Percentiles rank a stretch among this genome's conserved stretches.
phyloP scores from a whole-genome alignment of 1,139 yeast species.

The Pichia inconspicua region DNA sequence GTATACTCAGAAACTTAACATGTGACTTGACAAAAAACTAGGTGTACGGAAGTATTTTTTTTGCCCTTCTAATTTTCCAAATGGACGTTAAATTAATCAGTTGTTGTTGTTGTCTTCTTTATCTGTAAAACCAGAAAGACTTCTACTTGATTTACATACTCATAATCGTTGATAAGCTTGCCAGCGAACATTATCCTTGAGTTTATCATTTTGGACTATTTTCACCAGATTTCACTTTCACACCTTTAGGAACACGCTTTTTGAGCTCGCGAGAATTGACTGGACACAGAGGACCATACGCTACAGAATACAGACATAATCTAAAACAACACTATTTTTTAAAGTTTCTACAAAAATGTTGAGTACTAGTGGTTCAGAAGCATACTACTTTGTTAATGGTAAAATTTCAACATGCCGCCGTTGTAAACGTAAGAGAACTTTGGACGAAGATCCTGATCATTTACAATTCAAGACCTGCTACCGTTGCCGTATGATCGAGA shows the following conservation, averaged over 20 bases:
- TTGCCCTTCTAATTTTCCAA: slow-evolving; percentile 1
- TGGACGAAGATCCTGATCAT: slow-evolving; percentile 53
- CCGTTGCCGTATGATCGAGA: slow-evolving; percentile 50
- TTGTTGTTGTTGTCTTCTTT: not conserved
- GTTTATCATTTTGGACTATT: not conserved
- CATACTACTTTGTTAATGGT: slow-evolving; percentile 23
- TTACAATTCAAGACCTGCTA: slow-evolving; percentile 54
- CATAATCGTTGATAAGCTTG: not conserved
- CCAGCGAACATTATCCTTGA: slow-evolving; percentile 5
- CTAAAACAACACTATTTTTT: not conserved
- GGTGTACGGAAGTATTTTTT: not conserved
- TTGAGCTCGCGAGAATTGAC: not conserved
- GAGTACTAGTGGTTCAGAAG: not conserved
- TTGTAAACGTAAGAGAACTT: slow-evolving; percentile 51
- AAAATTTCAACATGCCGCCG: slow-evolving; percentile 41
- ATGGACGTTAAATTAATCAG: not conserved
- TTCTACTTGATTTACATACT: not conserved
- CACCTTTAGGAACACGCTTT: not conserved
- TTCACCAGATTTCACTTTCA: not conserved
- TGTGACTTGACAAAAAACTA: not conserved
- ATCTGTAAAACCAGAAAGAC: not conserved
- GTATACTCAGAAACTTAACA: not conserved
- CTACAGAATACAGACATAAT: not conserved
- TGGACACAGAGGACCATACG: not conserved
- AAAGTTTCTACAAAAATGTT: not conserved